Conservation (phyloP, 2,329 filamentous ascomycete genomes). For the Penicillium sp. region DNA sequence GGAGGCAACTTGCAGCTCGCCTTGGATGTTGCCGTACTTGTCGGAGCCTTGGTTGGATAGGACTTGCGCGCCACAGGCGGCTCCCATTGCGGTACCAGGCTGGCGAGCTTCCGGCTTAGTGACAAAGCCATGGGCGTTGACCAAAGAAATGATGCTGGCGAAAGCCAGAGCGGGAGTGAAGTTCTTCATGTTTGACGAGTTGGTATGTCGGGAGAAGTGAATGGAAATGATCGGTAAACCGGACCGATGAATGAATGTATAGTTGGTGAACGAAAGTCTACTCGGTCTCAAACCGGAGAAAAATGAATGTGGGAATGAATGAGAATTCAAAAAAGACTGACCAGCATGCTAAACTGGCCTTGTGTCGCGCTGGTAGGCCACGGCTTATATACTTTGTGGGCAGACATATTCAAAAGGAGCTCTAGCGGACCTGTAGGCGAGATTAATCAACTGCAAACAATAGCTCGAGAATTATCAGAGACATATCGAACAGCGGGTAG, state of each 20-base stretch:
- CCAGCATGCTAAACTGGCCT: constrained; percentile 12
- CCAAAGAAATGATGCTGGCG: constrained; percentile 47
- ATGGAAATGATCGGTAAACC: constrained; percentile 22
- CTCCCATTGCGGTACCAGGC: constrained; percentile 52
- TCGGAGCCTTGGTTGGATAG: constrained; percentile 54
- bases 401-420: background rate
- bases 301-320: constrained; percentile 19
- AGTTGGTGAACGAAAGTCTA: constrained; percentile 15
- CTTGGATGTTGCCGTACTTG: constrained; percentile 58
- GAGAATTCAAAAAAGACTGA: constrained; percentile 18
- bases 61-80: constrained; percentile 55
- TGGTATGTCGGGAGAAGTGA: constrained; percentile 24
- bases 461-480: background rate
- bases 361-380: background rate
- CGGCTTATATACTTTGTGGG: constrained; percentile 11
- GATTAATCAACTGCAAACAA: constrained; percentile 15
- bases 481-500: constrained; percentile 4
- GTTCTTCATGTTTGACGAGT: constrained; percentile 40
- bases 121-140: constrained; percentile 55
- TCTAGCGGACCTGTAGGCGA: background rate
- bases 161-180: constrained; percentile 43
- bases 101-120: constrained; percentile 48
- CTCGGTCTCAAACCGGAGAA: constrained; percentile 23
- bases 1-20: constrained; percentile 50
- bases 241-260: constrained; percentile 17